Evolutionary conservation across 176 grass and related monocot genomes (phyloP).

Genomic region (Eragrostis curvula): DNA sequence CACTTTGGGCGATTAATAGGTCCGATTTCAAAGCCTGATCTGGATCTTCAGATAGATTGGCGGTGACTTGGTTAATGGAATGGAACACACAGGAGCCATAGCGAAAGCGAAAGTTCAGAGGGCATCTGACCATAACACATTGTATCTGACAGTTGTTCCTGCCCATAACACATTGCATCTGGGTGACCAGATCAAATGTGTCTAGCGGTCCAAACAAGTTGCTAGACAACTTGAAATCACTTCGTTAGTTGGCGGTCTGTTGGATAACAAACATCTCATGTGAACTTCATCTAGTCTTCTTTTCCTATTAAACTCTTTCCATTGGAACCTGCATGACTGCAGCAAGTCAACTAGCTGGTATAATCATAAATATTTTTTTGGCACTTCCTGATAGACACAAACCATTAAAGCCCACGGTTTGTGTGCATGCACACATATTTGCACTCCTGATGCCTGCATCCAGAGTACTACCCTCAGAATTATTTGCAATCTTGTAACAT

Average conservation of each 20-base stretch:
- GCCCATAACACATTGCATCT: conserved; percentile 7
- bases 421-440: neutral
- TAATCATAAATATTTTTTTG: neutral
- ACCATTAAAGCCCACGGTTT: neutral
- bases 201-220: conserved; percentile 10
- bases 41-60: neutral
- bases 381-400: neutral
- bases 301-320: conserved; percentile 20
- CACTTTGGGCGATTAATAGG: neutral
- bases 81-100: too few relatives aligned
- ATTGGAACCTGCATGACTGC: neutral
- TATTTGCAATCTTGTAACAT: neutral
- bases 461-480: neutral
- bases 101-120: too few relatives aligned
- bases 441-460: neutral
- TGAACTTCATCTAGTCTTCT: conserved; percentile 16
- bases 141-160: neutral
- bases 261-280: conserved; percentile 29
- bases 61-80: too few relatives aligned
- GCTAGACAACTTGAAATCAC: conserved; percentile 8
- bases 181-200: neutral
- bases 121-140: too few relatives aligned
- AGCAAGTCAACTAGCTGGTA: neutral
- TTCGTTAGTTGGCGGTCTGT: neutral
- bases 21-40: neutral